Evolutionary conservation across 192 early-diverging fungal species (phyloP).

Genomic region (Dissophora ornata): DNA sequence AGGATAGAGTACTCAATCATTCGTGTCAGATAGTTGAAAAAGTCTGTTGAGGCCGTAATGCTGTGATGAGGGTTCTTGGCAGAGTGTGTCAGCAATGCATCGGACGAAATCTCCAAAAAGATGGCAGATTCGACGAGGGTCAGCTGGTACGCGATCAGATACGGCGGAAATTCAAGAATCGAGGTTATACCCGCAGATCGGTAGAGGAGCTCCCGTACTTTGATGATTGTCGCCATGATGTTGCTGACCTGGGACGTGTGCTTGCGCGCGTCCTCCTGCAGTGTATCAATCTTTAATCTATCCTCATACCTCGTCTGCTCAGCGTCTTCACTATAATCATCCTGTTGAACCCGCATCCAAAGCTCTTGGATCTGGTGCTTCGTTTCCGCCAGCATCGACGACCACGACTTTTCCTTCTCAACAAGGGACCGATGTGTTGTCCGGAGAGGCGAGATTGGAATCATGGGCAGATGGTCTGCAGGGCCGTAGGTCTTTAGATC

Average conservation of each 20-base stretch:
- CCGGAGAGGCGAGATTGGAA: slow-evolving; percentile 64
- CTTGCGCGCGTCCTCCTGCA: slow-evolving; percentile 55
- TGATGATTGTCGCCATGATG: slow-evolving; percentile 57
- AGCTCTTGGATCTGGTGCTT: slow-evolving; percentile 25
- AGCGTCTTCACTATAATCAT: slow-evolving; percentile 1
- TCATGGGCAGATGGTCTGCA: slow-evolving; percentile 62
- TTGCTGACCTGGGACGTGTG: slow-evolving; percentile 52
- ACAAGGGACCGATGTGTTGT: slow-evolving; percentile 56
- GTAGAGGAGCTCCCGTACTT: slow-evolving; percentile 61
- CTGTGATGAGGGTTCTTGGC: slow-evolving; percentile 64
- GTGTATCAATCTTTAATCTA: neutral
- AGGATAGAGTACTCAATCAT: slow-evolving; percentile 77
- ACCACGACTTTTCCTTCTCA: slow-evolving; percentile 58
- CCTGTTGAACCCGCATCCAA: slow-evolving; percentile 23
- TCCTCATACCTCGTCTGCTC: slow-evolving; percentile 9
- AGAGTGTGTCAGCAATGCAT: slow-evolving; percentile 67
- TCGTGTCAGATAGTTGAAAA: slow-evolving; percentile 83
- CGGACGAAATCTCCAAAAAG: slow-evolving; percentile 68
- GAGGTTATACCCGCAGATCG: slow-evolving; percentile 60
- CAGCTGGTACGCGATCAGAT: slow-evolving; percentile 74
- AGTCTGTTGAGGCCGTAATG: slow-evolving; percentile 74
- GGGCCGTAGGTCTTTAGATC: slow-evolving; percentile 32
- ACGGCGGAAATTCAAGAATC: slow-evolving; percentile 66
- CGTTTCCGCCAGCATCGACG: slow-evolving; percentile 21
- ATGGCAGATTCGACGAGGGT: slow-evolving; percentile 77